Percentiles rank a stretch among this genome's conserved stretches.
These are phyloP conservation scores for Spathaspora passalidarum DNA, from an alignment of 805 yeast genomes.

Conservation along the genomic window DNA sequence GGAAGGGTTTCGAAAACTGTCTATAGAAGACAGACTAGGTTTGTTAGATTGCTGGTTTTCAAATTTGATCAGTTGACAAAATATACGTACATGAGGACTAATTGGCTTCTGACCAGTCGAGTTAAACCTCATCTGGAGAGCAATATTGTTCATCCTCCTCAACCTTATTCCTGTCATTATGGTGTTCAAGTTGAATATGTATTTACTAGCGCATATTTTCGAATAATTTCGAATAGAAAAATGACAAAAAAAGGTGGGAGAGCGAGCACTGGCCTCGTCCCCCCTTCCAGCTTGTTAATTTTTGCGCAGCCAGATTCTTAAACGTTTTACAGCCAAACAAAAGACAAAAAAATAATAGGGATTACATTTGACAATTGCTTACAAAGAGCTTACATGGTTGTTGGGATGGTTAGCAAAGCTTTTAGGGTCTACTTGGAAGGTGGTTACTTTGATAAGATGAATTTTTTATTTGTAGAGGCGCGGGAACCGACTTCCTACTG, in stretches of 20 bases:
- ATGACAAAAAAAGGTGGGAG: background rate
- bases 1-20: slow-evolving; percentile 14
- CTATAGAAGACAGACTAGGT: slow-evolving; percentile 13
- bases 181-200: background rate
- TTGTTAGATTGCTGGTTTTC: background rate
- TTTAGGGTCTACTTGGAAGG: background rate
- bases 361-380: no score
- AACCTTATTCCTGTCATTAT: background rate
- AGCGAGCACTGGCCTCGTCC: background rate
- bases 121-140: background rate
- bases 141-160: background rate
- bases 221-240: background rate
- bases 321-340: no score
- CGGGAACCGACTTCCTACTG: background rate
- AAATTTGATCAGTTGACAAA: background rate
- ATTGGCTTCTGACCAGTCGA: background rate
- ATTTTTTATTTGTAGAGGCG: no score
- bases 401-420: background rate
- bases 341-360: no score
- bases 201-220: background rate
- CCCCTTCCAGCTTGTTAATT: background rate
- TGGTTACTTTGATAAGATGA: background rate
- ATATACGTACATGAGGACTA: slow-evolving; percentile 6
- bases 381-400: no score
- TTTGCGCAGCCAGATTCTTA: no score